Conservation (phyloP, 208 protist genomes). For the Leishmania lainsoni region DNA sequence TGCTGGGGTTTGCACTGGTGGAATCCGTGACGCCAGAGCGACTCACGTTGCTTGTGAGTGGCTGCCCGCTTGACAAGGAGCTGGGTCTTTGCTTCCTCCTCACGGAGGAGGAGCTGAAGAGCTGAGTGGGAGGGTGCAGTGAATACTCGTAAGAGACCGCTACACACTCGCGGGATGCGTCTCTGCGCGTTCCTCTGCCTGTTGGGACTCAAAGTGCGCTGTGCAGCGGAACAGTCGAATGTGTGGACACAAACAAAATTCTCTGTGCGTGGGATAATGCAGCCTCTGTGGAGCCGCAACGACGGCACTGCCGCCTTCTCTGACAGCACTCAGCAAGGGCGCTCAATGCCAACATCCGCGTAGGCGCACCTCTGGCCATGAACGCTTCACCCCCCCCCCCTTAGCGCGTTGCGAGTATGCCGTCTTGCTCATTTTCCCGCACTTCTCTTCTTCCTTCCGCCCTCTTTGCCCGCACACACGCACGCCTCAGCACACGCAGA, state of each 20-base stretch:
- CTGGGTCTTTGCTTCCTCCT: conserved; percentile 59
- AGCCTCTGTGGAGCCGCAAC: neutral
- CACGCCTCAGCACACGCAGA: neutral
- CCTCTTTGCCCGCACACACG: neutral
- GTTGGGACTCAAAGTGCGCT: neutral
- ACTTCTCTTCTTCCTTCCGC: neutral
- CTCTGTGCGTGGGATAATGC: neutral
- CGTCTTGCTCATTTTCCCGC: neutral
- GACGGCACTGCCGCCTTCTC: neutral
- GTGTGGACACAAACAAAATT: neutral
- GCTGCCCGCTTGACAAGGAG: conserved; percentile 40
- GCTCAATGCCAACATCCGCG: neutral
- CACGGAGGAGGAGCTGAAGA: conserved; percentile 41
- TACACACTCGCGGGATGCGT: too few relatives aligned
- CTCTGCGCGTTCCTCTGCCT: neutral
- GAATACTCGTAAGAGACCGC: neutral
- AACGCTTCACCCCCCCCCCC: neutral
- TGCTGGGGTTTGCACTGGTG: conserved; percentile 69
- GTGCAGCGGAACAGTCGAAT: neutral
- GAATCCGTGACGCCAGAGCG: conserved; percentile 41
- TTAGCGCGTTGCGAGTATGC: neutral
- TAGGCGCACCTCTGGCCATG: neutral
- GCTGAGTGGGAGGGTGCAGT: conserved; percentile 1
- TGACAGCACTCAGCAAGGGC: neutral
- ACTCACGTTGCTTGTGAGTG: conserved; percentile 55